Evolutionary conservation across 495 filamentous ascomycete species (phyloP), one percentile per base, ranked within the genome.

Genomic region (Tuber umbilicatum): DNA sequence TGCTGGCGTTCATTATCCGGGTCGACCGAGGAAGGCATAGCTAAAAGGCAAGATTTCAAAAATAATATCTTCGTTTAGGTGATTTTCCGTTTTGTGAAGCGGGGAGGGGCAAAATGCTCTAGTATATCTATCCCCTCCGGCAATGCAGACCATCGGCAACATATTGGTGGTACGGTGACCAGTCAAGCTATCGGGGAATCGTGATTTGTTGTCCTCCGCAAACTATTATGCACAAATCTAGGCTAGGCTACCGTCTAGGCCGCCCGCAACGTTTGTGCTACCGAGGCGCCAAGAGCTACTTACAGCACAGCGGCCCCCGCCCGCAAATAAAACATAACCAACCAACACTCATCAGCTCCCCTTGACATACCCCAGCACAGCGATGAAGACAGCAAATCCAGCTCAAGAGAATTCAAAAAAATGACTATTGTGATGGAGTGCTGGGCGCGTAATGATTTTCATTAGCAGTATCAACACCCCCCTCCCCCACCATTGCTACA

Each of bases 1-100:
- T 64, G 55, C 16, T 64, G 55, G 55, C 55, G 55, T 64, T 64
- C 55, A 64, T 64, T 27, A 27, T 64, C 35, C 35, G 55, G 55
- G 55, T 64, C 55, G n/a, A 19, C 27, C 19, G 55, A 64, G 27
- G 55, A 35, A 64, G 55, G 55, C 55, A 64, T 64, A 17, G 14
- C 55, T 35, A 64, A 60, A 60, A 64, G 50, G 55, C 14, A 64
- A 64, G 55, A 64, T 64, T 12, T 64, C 31, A 64, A 27, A 64
- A 64, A 64, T 6, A 50, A 35, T 35, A 64, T 6, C 27, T 35
- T 35, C 14, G 55, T 64, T 27, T 64, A 64, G 27, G 55, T 17
- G 27, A 64, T 7, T 64, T 64, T 27, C 50, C 50, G 31, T 4
- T 64, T 27, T n/a, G 55, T 35, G 10, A 16, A 64, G 55, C 9